phyloP scores from a whole-genome alignment of 2,329 filamentous ascomycete species.

The Diaporthe ampelina region DNA sequence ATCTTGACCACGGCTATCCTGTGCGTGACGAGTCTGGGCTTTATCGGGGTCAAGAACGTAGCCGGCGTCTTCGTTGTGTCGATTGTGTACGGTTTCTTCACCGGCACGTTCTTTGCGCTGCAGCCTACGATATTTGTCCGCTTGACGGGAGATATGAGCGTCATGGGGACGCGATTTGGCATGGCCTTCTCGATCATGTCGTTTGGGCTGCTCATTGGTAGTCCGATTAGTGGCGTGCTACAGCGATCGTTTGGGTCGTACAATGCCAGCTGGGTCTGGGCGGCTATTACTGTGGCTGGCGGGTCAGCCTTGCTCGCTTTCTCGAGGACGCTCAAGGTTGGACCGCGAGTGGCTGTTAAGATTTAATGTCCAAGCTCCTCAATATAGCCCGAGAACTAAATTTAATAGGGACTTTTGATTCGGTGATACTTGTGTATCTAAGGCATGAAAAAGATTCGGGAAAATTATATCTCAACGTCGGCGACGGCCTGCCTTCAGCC shows the following conservation, averaged over 20 bases:
- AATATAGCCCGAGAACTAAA: too few species aligned
- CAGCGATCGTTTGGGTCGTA: constrained; percentile 23
- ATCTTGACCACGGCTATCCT: background rate
- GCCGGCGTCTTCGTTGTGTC: constrained; percentile 22
- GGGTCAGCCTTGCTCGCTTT: background rate
- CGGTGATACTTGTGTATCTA: too few species aligned
- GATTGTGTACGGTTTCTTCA: constrained; percentile 28
- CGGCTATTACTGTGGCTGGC: background rate
- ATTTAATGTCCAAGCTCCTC: background rate
- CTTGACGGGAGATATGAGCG: constrained; percentile 6
- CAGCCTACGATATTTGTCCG: constrained; percentile 31
- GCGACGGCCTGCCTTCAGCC: too few species aligned
- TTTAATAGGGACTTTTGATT: too few species aligned
- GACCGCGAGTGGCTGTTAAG: background rate
- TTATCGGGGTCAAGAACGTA: constrained; percentile 3
- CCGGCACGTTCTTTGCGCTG: constrained; percentile 26
- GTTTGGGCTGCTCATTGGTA: constrained; percentile 20
- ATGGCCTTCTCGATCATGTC: constrained; percentile 37
- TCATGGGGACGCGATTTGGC: constrained; percentile 33
- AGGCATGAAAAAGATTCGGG: too few species aligned
- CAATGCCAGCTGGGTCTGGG: constrained; percentile 27
- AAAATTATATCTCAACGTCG: too few species aligned
- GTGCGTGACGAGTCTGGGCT: background rate
- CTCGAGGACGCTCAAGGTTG: background rate
- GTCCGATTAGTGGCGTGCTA: constrained; percentile 22